These are phyloP conservation scores for Gnetum montanum DNA, from an alignment of 75 land plant genomes.

Conservation along the genomic window DNA sequence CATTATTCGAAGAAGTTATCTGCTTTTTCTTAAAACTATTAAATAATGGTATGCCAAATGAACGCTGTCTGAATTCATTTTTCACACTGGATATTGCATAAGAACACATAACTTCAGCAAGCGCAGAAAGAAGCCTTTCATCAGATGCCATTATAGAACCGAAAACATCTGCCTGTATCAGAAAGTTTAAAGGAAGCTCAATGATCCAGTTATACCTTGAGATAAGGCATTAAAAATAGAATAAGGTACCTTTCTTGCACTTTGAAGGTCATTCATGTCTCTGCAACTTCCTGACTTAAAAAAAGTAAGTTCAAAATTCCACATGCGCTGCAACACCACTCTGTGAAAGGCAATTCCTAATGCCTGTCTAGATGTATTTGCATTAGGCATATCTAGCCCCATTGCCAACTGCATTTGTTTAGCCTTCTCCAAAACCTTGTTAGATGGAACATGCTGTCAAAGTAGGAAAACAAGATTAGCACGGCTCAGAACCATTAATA, in stretches of 20 bases:
- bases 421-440: slow-evolving; percentile 61
- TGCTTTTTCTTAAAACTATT: slow-evolving; percentile 20
- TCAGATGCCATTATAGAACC: slow-evolving; percentile 45
- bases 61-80: slow-evolving; percentile 10
- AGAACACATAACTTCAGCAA: slow-evolving; percentile 56
- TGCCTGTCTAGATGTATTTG: slow-evolving; percentile 26
- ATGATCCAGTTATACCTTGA: too few relatives aligned
- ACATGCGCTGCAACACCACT: slow-evolving; percentile 52
- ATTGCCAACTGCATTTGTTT: slow-evolving; percentile 23
- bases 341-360: slow-evolving; percentile 67
- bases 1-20: slow-evolving; percentile 26
- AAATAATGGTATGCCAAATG: slow-evolving; percentile 8
- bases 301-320: slow-evolving; percentile 50
- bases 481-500: too few relatives aligned
- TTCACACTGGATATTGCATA: slow-evolving; percentile 39
- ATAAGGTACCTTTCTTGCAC: slow-evolving; percentile 50
- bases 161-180: slow-evolving; percentile 35
- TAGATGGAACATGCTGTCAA: slow-evolving; percentile 62
- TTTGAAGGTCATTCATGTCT: slow-evolving; percentile 50
- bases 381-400: slow-evolving; percentile 16
- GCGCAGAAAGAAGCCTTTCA: slow-evolving; percentile 26
- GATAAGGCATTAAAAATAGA: not conserved
- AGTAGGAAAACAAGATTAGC: too few relatives aligned
- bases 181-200: not conserved
- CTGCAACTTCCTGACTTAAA: slow-evolving; percentile 52